Conservation (phyloP, 2,329 filamentous ascomycete species). For the Colletotrichum spinosum region DNA sequence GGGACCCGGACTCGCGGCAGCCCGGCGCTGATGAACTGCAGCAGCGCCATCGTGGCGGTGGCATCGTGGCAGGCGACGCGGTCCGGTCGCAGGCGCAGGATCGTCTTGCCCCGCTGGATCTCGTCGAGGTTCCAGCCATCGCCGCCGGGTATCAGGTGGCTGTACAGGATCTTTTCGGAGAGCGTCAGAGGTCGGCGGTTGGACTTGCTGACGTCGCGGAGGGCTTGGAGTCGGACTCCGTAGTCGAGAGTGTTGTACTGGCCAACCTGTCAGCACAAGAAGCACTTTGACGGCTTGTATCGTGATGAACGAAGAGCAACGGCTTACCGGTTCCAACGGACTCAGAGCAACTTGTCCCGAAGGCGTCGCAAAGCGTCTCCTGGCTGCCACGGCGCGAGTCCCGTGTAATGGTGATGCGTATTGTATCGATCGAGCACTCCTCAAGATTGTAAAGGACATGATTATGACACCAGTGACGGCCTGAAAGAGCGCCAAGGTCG, state of each 20-base stretch:
- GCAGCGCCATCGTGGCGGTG: slow-evolving; percentile 54
- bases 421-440: not conserved
- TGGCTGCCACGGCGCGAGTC: not conserved
- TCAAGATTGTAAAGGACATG: slow-evolving; percentile 15
- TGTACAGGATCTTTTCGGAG: slow-evolving; percentile 54
- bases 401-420: not conserved
- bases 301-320: not conserved
- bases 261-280: not conserved
- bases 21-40: slow-evolving; percentile 56
- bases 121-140: slow-evolving; percentile 42
- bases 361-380: slow-evolving; percentile 13
- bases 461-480: not conserved
- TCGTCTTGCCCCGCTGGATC: slow-evolving; percentile 51
- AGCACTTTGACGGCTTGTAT: not conserved
- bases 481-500: not conserved
- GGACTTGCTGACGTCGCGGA: slow-evolving; percentile 34
- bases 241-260: slow-evolving; percentile 40
- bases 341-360: slow-evolving; percentile 37
- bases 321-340: slow-evolving; percentile 39
- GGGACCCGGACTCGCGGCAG: slow-evolving; percentile 50
- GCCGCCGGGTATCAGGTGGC: slow-evolving; percentile 47
- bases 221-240: slow-evolving; percentile 29
- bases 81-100: slow-evolving; percentile 50
- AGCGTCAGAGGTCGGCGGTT: slow-evolving; percentile 46
- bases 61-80: slow-evolving; percentile 56